Percentiles rank a stretch among this genome's conserved stretches.
Conservation (phyloP, 83 land plant genomes). For the Diphasiastrum complanatum region DNA sequence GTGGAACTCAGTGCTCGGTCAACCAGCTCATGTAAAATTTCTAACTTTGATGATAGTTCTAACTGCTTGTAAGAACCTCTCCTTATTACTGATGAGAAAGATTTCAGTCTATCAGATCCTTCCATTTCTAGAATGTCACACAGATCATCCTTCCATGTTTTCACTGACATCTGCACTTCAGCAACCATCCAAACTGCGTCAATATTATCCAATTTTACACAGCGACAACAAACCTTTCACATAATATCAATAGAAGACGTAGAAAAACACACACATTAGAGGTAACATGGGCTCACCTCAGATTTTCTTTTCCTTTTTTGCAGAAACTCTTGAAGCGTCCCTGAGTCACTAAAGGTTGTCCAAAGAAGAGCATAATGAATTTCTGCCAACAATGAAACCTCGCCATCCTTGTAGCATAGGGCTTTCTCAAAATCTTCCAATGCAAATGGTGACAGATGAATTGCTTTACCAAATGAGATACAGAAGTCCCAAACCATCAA, state of each 20-base stretch:
- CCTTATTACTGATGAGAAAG: conserved; percentile 40
- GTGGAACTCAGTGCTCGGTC: conserved; percentile 42
- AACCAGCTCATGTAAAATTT: conserved; percentile 56
- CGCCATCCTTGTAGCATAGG: conserved; percentile 49
- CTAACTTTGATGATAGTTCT: conserved; percentile 44
- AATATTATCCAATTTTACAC: no score
- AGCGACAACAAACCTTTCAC: no score
- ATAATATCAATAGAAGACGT: no score
- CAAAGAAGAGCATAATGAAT: conserved; percentile 54
- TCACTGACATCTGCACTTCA: conserved; percentile 52
- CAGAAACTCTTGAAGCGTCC: conserved; percentile 25
- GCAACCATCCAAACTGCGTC: no score
- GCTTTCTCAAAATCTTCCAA: conserved; percentile 78
- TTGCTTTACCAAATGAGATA: conserved; percentile 52
- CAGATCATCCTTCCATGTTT: conserved; percentile 75
- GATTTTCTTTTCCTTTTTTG: conserved; percentile 38
- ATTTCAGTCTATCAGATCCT: conserved; percentile 27
- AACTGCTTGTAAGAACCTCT: conserved; percentile 58
- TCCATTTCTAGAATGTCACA: conserved; percentile 64
- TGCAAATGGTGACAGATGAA: conserved; percentile 66
- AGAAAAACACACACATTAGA: no score
- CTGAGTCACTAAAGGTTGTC: conserved; percentile 49
- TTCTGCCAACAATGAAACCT: conserved; percentile 48
- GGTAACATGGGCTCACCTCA: no score
- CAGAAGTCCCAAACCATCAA: conserved; percentile 94